Evolutionary conservation across 2,329 filamentous ascomycete genomes (phyloP).

Genomic region (Conoideocrella luteorostrata): DNA sequence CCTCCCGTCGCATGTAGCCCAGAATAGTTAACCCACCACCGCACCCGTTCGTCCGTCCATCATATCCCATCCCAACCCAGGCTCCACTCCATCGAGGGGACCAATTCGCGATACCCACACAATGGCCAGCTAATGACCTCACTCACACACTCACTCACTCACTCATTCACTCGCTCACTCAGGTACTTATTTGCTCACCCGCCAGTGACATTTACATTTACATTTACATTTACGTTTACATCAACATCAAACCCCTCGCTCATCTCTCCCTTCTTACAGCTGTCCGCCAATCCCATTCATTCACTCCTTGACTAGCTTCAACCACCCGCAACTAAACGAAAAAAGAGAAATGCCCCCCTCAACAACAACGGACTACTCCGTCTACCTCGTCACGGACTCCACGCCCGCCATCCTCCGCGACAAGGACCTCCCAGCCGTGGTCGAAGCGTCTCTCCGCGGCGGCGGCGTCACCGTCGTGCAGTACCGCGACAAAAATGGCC

Average conservation of each 20-base stretch:
- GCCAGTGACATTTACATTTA: neutral
- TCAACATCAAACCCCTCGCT: too few species aligned
- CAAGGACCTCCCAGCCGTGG: conserved; percentile 63
- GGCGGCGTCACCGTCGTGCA: conserved; percentile 85
- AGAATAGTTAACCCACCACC: too few species aligned
- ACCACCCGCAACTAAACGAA: neutral
- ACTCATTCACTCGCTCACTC: too few species aligned
- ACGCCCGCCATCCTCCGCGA: conserved; percentile 75
- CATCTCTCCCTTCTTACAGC: too few species aligned
- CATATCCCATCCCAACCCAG: too few species aligned
- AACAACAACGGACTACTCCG: conserved; percentile 58
- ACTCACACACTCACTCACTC: neutral
- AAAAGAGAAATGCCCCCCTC: neutral
- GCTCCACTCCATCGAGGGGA: too few species aligned
- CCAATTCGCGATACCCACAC: too few species aligned
- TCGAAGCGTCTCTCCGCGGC: conserved; percentile 68
- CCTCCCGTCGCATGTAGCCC: too few species aligned
- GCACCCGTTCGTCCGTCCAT: too few species aligned
- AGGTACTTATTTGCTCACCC: too few species aligned
- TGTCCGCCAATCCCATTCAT: neutral
- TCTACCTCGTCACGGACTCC: conserved; percentile 91
- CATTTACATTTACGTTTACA: neutral
- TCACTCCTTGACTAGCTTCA: too few species aligned
- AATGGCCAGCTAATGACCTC: too few species aligned
- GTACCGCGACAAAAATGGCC: conserved; percentile 80